Percentiles rank a stretch among this genome's conserved stretches.
phyloP scores from a whole-genome alignment of 208 protist genomes.

The Leishmania aethiopica region DNA sequence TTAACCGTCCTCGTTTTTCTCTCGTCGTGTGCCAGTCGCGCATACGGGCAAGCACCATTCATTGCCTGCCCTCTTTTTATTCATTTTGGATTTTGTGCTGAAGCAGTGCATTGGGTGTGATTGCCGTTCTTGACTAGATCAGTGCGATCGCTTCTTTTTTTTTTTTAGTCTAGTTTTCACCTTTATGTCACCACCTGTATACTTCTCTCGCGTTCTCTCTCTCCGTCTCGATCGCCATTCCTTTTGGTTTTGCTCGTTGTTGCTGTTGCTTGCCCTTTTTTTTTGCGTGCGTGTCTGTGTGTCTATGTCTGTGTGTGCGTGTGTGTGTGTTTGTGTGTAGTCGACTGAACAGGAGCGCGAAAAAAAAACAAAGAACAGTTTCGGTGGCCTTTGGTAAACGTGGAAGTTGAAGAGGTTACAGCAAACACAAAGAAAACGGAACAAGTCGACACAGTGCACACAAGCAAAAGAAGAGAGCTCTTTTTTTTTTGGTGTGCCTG shows the following conservation, averaged over 20 bases:
- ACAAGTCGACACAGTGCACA: too few relatives aligned
- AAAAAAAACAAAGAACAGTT: background rate
- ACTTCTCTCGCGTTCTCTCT: background rate
- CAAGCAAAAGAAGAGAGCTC: too few relatives aligned
- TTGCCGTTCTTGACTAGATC: background rate
- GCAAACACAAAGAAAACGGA: too few relatives aligned
- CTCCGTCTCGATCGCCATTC: background rate
- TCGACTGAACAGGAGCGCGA: background rate
- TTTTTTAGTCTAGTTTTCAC: background rate
- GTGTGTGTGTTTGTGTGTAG: background rate
- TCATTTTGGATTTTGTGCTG: too few relatives aligned
- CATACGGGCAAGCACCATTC: background rate
- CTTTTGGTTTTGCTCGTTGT: too few relatives aligned
- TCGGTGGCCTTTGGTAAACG: too few relatives aligned
- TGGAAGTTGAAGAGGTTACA: too few relatives aligned
- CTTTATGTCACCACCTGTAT: background rate
- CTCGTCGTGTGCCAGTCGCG: background rate
- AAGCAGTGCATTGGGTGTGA: background rate
- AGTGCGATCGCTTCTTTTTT: background rate
- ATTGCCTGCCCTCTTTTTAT: background rate
- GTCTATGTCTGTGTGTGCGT: background rate
- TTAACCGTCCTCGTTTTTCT: background rate
- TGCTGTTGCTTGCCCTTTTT: background rate
- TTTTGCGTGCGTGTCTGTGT: background rate
- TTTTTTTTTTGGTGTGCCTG: background rate